phyloP scores from a whole-genome alignment of 1,284 basidiomycete species.

The Rhodofomes roseus region DNA sequence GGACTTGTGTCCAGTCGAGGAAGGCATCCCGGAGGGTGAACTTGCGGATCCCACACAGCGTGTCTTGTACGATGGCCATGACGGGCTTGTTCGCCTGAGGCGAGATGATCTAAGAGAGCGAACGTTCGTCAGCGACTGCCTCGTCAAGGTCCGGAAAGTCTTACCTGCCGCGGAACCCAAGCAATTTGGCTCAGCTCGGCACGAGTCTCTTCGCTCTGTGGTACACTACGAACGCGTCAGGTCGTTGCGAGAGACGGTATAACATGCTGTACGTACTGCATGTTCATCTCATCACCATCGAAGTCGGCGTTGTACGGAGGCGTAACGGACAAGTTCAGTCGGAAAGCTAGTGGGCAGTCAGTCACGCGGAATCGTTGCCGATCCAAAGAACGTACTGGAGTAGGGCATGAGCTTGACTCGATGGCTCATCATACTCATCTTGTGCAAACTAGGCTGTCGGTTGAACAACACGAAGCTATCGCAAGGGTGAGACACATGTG shows the following conservation, averaged over 20 bases:
- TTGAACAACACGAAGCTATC: slow-evolving; percentile 92
- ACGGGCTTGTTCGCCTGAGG: slow-evolving; percentile 99
- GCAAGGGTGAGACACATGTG: background rate
- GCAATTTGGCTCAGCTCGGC: slow-evolving; percentile 98
- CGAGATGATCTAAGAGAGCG: slow-evolving; percentile 80
- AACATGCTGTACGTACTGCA: slow-evolving; percentile 71
- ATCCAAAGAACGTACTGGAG: slow-evolving; percentile 73
- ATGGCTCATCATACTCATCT: slow-evolving; percentile 99
- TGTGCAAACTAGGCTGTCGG: slow-evolving; percentile 97
- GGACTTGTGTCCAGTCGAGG: slow-evolving; percentile 91
- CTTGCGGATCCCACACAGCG: slow-evolving; percentile 95
- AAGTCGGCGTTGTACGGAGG: slow-evolving; percentile 97
- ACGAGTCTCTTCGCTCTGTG: slow-evolving; percentile 98
- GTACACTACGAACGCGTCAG: slow-evolving; percentile 56
- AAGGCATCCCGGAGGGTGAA: slow-evolving; percentile 95
- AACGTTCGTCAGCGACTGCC: background rate
- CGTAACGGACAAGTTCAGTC: slow-evolving; percentile 94
- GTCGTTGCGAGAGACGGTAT: background rate
- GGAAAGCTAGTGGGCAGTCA: slow-evolving; percentile 72
- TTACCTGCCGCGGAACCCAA: slow-evolving; percentile 95
- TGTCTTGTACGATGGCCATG: slow-evolving; percentile 99
- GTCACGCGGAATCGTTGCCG: slow-evolving; percentile 15
- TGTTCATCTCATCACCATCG: slow-evolving; percentile 99
- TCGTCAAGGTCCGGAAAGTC: background rate
- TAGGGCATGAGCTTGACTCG: slow-evolving; percentile 97